A percentile compares a stretch with the other conserved stretches of the same genome.
Conservation (phyloP, 2,329 filamentous ascomycete species). For the Emmonsiellopsis sp. region DNA sequence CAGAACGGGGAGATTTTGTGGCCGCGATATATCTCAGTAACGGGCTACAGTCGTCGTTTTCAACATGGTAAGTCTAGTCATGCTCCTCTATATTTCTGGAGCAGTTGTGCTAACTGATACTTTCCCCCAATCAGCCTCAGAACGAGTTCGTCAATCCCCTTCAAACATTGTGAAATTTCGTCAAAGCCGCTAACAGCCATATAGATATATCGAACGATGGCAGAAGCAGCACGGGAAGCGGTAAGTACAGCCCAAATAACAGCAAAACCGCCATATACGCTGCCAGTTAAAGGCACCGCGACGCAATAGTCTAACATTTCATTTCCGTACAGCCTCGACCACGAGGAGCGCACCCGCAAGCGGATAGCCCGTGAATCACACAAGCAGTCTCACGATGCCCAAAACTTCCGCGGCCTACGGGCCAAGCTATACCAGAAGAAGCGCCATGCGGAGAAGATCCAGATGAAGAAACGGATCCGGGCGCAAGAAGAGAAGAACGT, state of each 20-base stretch:
- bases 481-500: conserved; percentile 93
- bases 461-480: conserved; percentile 91
- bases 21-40: not conserved
- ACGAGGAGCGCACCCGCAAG: conserved; percentile 86
- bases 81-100: not conserved
- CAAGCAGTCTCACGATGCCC: conserved; percentile 77
- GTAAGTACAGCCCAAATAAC: conserved; percentile 11
- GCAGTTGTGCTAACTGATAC: conserved; percentile 5
- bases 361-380: conserved; percentile 79
- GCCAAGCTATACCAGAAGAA: conserved; percentile 93
- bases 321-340: conserved; percentile 53
- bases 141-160: conserved; percentile 31
- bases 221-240: conserved; percentile 53
- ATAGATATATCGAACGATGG: conserved; percentile 63
- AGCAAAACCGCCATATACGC: no score
- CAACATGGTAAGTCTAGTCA: conserved; percentile 11
- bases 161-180: conserved; percentile 6
- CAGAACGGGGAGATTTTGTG: not conserved
- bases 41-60: conserved; percentile 1
- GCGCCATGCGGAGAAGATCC: conserved; percentile 94
- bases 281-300: not conserved
- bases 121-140: conserved; percentile 23
- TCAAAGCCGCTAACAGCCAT: conserved; percentile 10
- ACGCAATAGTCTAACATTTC: conserved; percentile 10
- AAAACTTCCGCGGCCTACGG: conserved; percentile 82